phyloP scores from a whole-genome alignment of 345 rosid genomes.

The Populus ilicifolia region DNA sequence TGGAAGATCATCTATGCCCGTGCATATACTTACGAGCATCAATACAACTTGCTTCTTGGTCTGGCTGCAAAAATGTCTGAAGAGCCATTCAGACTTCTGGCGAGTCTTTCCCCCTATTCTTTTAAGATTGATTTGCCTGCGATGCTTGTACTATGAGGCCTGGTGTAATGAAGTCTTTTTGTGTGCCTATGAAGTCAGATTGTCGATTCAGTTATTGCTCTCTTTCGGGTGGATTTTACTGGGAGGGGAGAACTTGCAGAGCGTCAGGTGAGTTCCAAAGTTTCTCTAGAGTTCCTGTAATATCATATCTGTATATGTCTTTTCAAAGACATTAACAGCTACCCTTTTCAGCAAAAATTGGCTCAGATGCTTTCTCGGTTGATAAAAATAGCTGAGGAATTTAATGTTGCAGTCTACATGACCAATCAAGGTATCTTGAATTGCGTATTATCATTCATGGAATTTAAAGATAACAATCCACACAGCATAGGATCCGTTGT shows the following conservation, averaged over 20 bases:
- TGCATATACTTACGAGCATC: slow-evolving; percentile 85
- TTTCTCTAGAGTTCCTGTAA: slow-evolving; percentile 2
- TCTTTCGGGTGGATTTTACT: slow-evolving; percentile 79
- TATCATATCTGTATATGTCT: neutral
- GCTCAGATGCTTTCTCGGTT: slow-evolving; percentile 87
- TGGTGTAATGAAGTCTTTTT: slow-evolving; percentile 9
- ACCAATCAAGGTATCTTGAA: slow-evolving; percentile 72
- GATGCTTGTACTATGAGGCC: neutral
- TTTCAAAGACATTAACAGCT: slow-evolving; percentile 10
- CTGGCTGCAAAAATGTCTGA: slow-evolving; percentile 94
- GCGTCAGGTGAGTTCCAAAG: slow-evolving; percentile 50
- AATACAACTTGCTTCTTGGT: slow-evolving; percentile 82
- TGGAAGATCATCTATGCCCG: slow-evolving; percentile 85
- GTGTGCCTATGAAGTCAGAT: slow-evolving; percentile 40
- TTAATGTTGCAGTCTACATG: slow-evolving; percentile 85
- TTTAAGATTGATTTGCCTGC: neutral
- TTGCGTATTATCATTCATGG: neutral
- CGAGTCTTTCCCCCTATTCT: slow-evolving; percentile 13
- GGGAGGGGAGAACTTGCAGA: slow-evolving; percentile 95
- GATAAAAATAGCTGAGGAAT: slow-evolving; percentile 87
- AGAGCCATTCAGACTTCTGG: slow-evolving; percentile 84
- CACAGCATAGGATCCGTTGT: neutral
- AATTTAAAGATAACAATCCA: neutral
- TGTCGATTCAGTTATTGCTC: slow-evolving; percentile 80
- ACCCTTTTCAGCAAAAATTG: slow-evolving; percentile 73